phyloP scores from a whole-genome alignment of 2,329 filamentous ascomycete genomes.

The Verticillium albo-atrum region DNA sequence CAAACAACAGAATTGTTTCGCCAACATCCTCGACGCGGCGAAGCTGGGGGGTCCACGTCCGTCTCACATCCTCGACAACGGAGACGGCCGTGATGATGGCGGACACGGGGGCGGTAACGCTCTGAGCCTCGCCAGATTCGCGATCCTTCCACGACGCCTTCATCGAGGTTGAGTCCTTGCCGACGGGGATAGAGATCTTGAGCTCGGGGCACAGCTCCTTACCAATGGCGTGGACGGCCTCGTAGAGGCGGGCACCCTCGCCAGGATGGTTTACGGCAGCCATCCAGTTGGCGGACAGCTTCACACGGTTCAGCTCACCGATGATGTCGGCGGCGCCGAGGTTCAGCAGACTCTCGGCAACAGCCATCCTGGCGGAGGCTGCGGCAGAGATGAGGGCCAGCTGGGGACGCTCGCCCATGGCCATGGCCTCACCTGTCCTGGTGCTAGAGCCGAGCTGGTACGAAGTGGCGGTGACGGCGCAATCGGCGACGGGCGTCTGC shows the following conservation, averaged over 20 bases:
- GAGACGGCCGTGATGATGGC: slow-evolving; percentile 89
- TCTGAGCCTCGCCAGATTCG: slow-evolving; percentile 62
- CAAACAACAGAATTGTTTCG: slow-evolving; percentile 82
- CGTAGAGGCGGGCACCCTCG: slow-evolving; percentile 87
- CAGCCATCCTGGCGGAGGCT: slow-evolving; percentile 93
- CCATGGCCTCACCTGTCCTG: slow-evolving; percentile 90
- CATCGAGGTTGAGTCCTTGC: slow-evolving; percentile 99
- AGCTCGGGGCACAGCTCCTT: slow-evolving; percentile 87
- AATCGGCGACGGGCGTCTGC: slow-evolving; percentile 92
- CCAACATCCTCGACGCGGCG: slow-evolving; percentile 80
- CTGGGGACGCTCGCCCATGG: slow-evolving; percentile 89
- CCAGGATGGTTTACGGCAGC: slow-evolving; percentile 90
- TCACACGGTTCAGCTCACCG: slow-evolving; percentile 71
- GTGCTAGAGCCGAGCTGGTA: slow-evolving; percentile 62
- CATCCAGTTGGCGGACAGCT: slow-evolving; percentile 98
- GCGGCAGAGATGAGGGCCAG: slow-evolving; percentile 85
- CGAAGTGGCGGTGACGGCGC: slow-evolving; percentile 84
- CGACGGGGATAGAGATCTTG: slow-evolving; percentile 91
- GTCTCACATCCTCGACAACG: slow-evolving; percentile 73
- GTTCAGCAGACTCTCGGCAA: slow-evolving; percentile 91
- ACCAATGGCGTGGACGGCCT: slow-evolving; percentile 88
- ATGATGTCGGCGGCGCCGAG: slow-evolving; percentile 71
- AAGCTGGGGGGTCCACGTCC: slow-evolving; percentile 92
- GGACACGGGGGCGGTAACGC: slow-evolving; percentile 88
- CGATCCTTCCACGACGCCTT: slow-evolving; percentile 90